Percentiles rank a stretch among this genome's conserved stretches.
phyloP scores from a whole-genome alignment of 1,284 basidiomycete species.

The Cryptococcus hybrid region DNA sequence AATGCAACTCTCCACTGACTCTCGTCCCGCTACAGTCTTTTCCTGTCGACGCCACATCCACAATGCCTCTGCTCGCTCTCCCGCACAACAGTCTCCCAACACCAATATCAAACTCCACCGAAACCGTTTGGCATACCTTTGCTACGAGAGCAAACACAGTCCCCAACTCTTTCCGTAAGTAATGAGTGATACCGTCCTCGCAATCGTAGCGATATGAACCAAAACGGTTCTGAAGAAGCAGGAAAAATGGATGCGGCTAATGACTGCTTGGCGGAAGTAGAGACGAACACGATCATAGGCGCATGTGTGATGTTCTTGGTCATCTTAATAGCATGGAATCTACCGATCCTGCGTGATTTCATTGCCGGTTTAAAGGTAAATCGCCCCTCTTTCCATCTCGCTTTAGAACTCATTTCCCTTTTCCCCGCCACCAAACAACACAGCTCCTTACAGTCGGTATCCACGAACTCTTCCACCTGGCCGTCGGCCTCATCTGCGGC shows the following conservation, averaged over 20 bases:
- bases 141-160: constrained; percentile 18
- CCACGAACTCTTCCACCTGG: constrained; percentile 47
- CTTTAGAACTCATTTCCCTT: background rate
- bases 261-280: constrained; percentile 18
- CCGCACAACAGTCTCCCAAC: background rate
- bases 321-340: constrained; percentile 45
- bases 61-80: constrained; percentile 4
- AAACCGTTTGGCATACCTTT: constrained; percentile 8
- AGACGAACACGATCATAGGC: constrained; percentile 46
- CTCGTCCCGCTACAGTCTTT: too few species aligned
- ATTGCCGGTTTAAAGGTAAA: constrained; percentile 45
- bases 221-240: too few species aligned
- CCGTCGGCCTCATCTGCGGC: constrained; percentile 42
- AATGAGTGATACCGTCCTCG: background rate
- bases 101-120: background rate
- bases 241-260: background rate
- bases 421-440: background rate
- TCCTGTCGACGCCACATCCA: background rate
- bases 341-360: constrained; percentile 41
- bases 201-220: background rate
- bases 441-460: constrained; percentile 47
- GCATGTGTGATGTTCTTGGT: constrained; percentile 45
- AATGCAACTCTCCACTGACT: too few species aligned
- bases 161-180: constrained; percentile 43
- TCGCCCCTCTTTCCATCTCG: background rate